Conservation (phyloP, 2,329 filamentous ascomycete species). For the Claviceps capensis region DNA sequence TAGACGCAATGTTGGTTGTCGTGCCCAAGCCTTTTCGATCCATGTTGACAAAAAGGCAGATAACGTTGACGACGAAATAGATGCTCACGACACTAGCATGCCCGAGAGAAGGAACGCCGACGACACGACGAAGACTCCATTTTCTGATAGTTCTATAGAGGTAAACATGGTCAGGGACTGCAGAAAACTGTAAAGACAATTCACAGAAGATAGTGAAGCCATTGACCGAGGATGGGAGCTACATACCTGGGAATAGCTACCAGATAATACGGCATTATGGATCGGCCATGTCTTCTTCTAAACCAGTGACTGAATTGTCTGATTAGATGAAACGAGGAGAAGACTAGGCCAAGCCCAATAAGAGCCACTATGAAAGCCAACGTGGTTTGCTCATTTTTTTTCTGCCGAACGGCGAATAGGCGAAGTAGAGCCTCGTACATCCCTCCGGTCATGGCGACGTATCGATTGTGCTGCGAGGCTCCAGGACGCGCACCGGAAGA, state of each 20-base stretch:
- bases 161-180: neutral
- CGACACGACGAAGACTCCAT: slow-evolving; percentile 13
- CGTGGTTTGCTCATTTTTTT: slow-evolving; percentile 3
- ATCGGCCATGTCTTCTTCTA: neutral
- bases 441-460: neutral
- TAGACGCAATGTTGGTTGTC: slow-evolving; percentile 21
- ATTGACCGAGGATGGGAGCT: neutral
- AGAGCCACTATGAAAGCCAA: slow-evolving; percentile 6
- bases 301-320: slow-evolving; percentile 1
- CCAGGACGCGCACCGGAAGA: neutral
- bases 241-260: slow-evolving; percentile 3
- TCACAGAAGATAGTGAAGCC: too few species aligned
- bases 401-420: slow-evolving; percentile 1
- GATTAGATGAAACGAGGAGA: slow-evolving; percentile 3
- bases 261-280: neutral
- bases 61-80: slow-evolving; percentile 22
- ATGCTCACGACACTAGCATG: slow-evolving; percentile 16
- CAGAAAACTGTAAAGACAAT: too few species aligned
- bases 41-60: slow-evolving; percentile 20
- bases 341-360: slow-evolving; percentile 3
- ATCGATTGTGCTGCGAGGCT: neutral
- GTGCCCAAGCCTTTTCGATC: slow-evolving; percentile 17
- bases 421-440: neutral
- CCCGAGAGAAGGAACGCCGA: slow-evolving; percentile 18
- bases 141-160: slow-evolving; percentile 15